Conservation (phyloP, 345 rosid genomes). For the Euphorbia pulcherrima region DNA sequence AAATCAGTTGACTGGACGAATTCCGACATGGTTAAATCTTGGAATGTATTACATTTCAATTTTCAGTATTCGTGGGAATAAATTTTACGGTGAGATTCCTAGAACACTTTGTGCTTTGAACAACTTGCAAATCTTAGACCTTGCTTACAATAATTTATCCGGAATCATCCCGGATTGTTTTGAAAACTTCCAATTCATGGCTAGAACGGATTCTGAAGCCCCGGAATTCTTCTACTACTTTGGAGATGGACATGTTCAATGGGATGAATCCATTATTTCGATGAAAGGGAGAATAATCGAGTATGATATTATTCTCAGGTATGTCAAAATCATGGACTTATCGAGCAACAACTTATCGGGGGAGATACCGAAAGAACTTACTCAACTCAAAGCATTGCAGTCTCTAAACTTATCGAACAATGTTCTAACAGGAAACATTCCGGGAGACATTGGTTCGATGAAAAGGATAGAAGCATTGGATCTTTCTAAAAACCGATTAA, state of each 20-base stretch:
- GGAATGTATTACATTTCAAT: background rate
- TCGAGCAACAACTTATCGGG: conserved; percentile 5
- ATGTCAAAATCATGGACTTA: background rate
- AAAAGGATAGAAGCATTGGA: background rate
- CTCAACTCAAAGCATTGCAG: background rate
- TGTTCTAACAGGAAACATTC: background rate
- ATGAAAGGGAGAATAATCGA: background rate
- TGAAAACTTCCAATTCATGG: conserved; percentile 2
- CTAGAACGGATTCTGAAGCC: background rate
- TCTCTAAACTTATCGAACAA: conserved; percentile 5
- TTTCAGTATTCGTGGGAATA: conserved; percentile 15
- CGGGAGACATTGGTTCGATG: background rate
- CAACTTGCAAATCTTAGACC: conserved; percentile 8
- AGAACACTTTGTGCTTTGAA: background rate
- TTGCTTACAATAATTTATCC: conserved; percentile 8
- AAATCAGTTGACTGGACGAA: background rate
- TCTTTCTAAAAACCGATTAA: background rate
- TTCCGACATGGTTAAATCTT: conserved; percentile 10
- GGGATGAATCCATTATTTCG: background rate
- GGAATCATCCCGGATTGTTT: conserved; percentile 13
- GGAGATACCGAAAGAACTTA: background rate
- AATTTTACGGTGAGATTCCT: conserved; percentile 7
- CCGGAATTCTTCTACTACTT: background rate
- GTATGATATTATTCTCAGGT: background rate
- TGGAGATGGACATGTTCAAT: background rate